These are phyloP conservation scores for Hericium erinaceus DNA, from an alignment of 768 basidiomycete genomes.

Conservation along the genomic window DNA sequence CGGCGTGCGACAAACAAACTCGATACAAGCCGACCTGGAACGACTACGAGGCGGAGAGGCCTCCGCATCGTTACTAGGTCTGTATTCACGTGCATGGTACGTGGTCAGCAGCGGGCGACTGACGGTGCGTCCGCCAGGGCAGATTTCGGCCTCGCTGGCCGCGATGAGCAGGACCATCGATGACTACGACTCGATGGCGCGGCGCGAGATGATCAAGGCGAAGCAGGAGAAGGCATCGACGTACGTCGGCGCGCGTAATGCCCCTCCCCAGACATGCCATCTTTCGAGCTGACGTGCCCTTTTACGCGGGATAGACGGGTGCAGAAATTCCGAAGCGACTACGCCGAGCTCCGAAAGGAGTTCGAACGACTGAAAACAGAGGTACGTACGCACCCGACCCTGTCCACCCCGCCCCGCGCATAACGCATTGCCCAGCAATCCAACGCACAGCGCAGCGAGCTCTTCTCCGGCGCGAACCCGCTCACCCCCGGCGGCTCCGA, in stretches of 20 bases:
- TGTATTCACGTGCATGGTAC: conserved; percentile 19
- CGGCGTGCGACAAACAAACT: conserved; percentile 85
- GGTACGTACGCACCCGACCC: conserved; percentile 20
- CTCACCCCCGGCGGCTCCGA: conserved; percentile 36
- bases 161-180: conserved; percentile 92
- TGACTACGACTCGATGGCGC: conserved; percentile 95
- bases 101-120: neutral
- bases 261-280: too few species aligned
- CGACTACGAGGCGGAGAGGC: conserved; percentile 72
- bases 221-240: conserved; percentile 95
- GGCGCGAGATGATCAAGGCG: conserved; percentile 89
- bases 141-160: conserved; percentile 95
- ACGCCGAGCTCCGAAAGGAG: conserved; percentile 68
- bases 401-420: neutral
- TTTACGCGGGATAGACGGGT: conserved; percentile 54
- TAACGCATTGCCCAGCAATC: conserved; percentile 36
- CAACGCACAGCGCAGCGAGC: conserved; percentile 51
- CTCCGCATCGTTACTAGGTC: conserved; percentile 78
- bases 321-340: conserved; percentile 85
- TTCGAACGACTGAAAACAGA: conserved; percentile 73
- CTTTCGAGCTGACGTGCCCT: neutral
- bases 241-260: conserved; percentile 31
- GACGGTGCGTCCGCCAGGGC: conserved; percentile 49
- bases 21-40: conserved; percentile 80
- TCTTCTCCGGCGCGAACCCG: conserved; percentile 36